phyloP scores from a whole-genome alignment of 768 basidiomycete genomes.

The Agaricus bisporus region DNA sequence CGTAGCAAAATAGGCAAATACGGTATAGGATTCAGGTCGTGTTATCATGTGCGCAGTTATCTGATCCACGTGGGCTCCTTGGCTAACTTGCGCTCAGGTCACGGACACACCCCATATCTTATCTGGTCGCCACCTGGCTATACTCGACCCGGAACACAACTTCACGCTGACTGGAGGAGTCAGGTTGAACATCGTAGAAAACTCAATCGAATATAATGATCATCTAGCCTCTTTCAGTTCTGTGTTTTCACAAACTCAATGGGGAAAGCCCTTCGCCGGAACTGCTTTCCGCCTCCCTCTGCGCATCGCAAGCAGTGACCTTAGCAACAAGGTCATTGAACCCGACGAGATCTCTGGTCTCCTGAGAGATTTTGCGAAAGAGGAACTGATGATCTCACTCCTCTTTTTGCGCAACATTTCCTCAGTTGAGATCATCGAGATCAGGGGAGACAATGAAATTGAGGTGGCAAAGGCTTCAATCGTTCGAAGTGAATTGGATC shows the following conservation, averaged over 20 bases:
- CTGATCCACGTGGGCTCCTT: too few species aligned
- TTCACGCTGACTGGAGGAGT: slow-evolving; percentile 25
- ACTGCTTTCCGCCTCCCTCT: slow-evolving; percentile 44
- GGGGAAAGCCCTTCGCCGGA: slow-evolving; percentile 23
- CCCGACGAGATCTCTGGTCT: slow-evolving; percentile 28
- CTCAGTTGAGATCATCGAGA: slow-evolving; percentile 33
- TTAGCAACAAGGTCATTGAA: slow-evolving; percentile 27
- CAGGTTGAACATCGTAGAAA: slow-evolving; percentile 21
- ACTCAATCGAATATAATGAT: slow-evolving; percentile 18
- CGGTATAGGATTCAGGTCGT: slow-evolving; percentile 21
- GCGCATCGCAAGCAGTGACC: slow-evolving; percentile 24
- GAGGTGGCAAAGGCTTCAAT: not conserved
- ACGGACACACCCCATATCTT: slow-evolving; percentile 46
- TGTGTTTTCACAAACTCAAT: slow-evolving; percentile 17
- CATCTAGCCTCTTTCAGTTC: slow-evolving; percentile 25
- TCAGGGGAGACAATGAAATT: slow-evolving; percentile 20
- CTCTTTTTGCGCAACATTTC: slow-evolving; percentile 38
- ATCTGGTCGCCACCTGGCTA: slow-evolving; percentile 30
- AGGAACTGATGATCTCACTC: slow-evolving; percentile 33
- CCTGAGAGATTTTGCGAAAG: slow-evolving; percentile 32
- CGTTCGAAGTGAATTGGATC: slow-evolving; percentile 9
- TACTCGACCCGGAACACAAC: slow-evolving; percentile 36
- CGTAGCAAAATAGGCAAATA: slow-evolving; percentile 22
- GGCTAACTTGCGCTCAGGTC: slow-evolving; percentile 22
- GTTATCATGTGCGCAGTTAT: slow-evolving; percentile 19